These are phyloP conservation scores for Mycena crocata DNA, from an alignment of 768 basidiomycete species.

Conservation along the genomic window DNA sequence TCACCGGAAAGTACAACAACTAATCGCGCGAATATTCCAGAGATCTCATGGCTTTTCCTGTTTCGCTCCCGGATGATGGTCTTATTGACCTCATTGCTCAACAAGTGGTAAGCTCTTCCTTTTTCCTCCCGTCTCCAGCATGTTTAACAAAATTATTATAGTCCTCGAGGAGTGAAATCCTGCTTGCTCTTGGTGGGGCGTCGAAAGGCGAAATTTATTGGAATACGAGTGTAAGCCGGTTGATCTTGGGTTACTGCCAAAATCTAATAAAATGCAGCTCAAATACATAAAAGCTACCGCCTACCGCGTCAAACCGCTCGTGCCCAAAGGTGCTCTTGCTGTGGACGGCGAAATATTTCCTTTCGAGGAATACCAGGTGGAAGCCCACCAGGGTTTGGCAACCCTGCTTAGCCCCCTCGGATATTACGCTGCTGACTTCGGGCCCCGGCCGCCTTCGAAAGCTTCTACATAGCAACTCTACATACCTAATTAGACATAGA, in stretches of 20 bases:
- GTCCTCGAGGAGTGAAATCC: conserved; percentile 62
- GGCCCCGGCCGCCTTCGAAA: conserved; percentile 34
- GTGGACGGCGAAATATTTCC: conserved; percentile 86
- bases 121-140: not conserved
- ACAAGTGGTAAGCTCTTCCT: conserved; percentile 59
- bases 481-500: not conserved
- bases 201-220: conserved; percentile 72
- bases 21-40: not conserved
- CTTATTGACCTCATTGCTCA: conserved; percentile 79
- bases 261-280: conserved; percentile 55
- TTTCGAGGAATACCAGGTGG: conserved; percentile 81
- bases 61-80: conserved; percentile 83
- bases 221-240: conserved; percentile 62
- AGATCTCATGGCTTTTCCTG: conserved; percentile 72
- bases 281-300: conserved; percentile 80
- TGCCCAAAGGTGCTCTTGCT: conserved; percentile 64
- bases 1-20: not conserved
- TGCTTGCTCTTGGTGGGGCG: conserved; percentile 65
- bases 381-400: conserved; percentile 76
- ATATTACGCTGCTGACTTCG: conserved; percentile 69
- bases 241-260: conserved; percentile 8
- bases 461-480: not conserved
- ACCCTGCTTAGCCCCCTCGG: conserved; percentile 75
- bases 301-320: conserved; percentile 75
- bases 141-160: conserved; percentile 32